Percentiles rank a stretch among this genome's conserved stretches.
These are phyloP conservation scores for Metarhizium brunneum DNA, from an alignment of 2,329 filamentous ascomycete species.

Conservation along the genomic window DNA sequence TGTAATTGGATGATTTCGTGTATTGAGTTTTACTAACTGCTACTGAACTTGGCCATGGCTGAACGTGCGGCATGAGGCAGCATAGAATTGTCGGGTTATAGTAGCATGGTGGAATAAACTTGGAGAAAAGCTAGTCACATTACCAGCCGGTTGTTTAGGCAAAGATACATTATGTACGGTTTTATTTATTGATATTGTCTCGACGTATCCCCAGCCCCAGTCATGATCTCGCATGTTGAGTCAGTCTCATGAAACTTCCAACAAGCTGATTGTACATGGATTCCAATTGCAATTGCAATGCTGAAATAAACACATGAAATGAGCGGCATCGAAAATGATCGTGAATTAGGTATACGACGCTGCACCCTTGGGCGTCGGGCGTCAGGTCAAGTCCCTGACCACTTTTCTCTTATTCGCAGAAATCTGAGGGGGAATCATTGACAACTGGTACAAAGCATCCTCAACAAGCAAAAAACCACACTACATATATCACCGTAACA, in stretches of 20 bases:
- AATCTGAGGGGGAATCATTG: slow-evolving; percentile 29
- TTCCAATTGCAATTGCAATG: slow-evolving; percentile 3
- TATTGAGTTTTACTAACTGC: no score
- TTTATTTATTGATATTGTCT: neutral
- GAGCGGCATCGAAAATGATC: slow-evolving; percentile 12
- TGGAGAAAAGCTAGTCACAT: neutral
- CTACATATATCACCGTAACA: slow-evolving; percentile 13
- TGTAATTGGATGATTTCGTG: no score
- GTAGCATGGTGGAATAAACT: neutral
- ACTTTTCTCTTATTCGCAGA: slow-evolving; percentile 16
- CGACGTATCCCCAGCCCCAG: slow-evolving; percentile 3
- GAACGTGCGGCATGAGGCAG: neutral
- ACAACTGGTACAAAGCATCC: slow-evolving; percentile 24
- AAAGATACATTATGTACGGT: neutral
- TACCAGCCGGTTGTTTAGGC: neutral
- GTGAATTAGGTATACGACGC: slow-evolving; percentile 26
- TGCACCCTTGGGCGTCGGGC: slow-evolving; percentile 17
- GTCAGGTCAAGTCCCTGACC: slow-evolving; percentile 6
- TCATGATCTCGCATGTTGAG: slow-evolving; percentile 3
- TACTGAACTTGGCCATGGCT: neutral
- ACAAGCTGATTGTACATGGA: slow-evolving; percentile 11
- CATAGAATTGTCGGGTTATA: no score
- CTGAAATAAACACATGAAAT: slow-evolving; percentile 5
- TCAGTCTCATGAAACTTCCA: slow-evolving; percentile 2
- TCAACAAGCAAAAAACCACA: slow-evolving; percentile 22